Conservation (phyloP, 495 filamentous ascomycete genomes). For the Ramalina peruviana region DNA sequence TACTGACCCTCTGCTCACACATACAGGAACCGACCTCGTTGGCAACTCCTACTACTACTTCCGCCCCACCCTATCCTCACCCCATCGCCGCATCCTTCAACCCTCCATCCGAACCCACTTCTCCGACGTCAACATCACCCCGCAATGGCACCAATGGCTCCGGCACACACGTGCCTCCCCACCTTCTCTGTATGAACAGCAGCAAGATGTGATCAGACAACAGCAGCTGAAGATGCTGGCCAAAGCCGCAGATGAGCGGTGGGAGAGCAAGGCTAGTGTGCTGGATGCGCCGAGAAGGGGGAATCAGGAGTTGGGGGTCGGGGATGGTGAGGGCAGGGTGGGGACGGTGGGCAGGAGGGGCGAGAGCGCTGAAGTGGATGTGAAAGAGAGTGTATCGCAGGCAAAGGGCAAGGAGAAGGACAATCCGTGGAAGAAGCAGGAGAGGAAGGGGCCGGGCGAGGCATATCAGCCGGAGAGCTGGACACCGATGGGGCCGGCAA, state of each 20-base stretch:
- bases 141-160: slow-evolving; percentile 95
- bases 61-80: slow-evolving; percentile 46
- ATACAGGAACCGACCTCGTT: slow-evolving; percentile 61
- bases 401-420: slow-evolving; percentile 9
- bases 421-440: slow-evolving; percentile 48
- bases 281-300: slow-evolving; percentile 38
- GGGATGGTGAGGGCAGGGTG: slow-evolving; percentile 17
- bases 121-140: slow-evolving; percentile 46
- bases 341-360: slow-evolving; percentile 13
- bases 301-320: slow-evolving; percentile 16
- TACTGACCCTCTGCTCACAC: slow-evolving; percentile 16
- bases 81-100: slow-evolving; percentile 52
- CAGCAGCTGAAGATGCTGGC: slow-evolving; percentile 59
- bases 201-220: slow-evolving; percentile 51
- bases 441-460: slow-evolving; percentile 24
- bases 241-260: slow-evolving; percentile 67
- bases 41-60: slow-evolving; percentile 97
- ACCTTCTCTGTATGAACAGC: slow-evolving; percentile 64
- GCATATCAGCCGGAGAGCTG: not conserved
- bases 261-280: slow-evolving; percentile 61
- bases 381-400: slow-evolving; percentile 14
- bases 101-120: slow-evolving; percentile 45
- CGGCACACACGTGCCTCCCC: slow-evolving; percentile 60
- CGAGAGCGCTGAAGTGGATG: slow-evolving; percentile 11
- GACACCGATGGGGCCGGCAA: too few relatives aligned